Conservation (phyloP, 495 filamentous ascomycete genomes). For the Aspergillus steynii region DNA sequence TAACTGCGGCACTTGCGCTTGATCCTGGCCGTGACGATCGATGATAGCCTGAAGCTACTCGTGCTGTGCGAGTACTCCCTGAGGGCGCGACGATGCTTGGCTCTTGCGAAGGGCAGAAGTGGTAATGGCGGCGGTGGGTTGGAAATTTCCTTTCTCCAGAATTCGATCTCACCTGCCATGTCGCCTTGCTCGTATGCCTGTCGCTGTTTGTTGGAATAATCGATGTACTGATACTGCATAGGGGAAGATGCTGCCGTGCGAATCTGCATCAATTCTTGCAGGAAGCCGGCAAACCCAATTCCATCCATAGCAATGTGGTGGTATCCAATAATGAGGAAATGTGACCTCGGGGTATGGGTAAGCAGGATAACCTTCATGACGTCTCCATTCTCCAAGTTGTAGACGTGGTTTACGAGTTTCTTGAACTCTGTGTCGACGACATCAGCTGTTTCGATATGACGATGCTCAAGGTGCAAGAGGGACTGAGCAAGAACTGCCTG, state of each 20-base stretch:
- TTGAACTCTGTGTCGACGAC: neutral
- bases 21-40: slow-evolving; percentile 19
- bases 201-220: neutral
- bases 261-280: neutral
- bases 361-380: neutral
- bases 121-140: slow-evolving; percentile 17
- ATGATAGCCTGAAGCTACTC: slow-evolving; percentile 12
- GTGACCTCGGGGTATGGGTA: neutral
- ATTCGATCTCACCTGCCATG: neutral
- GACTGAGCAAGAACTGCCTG: neutral
- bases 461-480: neutral
- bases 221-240: neutral
- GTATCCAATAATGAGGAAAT: neutral
- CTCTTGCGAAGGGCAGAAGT: slow-evolving; percentile 31
- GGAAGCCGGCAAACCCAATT: neutral
- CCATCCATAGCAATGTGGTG: neutral
- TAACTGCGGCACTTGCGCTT: slow-evolving; percentile 19
- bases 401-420: neutral
- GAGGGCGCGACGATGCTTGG: neutral
- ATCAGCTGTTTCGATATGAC: neutral
- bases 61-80: slow-evolving; percentile 7
- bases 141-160: neutral
- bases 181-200: neutral
- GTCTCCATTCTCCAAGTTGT: neutral
- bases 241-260: neutral